These are phyloP conservation scores for Volvox africanus DNA, from an alignment of 139 green algal species.

Conservation along the genomic window DNA sequence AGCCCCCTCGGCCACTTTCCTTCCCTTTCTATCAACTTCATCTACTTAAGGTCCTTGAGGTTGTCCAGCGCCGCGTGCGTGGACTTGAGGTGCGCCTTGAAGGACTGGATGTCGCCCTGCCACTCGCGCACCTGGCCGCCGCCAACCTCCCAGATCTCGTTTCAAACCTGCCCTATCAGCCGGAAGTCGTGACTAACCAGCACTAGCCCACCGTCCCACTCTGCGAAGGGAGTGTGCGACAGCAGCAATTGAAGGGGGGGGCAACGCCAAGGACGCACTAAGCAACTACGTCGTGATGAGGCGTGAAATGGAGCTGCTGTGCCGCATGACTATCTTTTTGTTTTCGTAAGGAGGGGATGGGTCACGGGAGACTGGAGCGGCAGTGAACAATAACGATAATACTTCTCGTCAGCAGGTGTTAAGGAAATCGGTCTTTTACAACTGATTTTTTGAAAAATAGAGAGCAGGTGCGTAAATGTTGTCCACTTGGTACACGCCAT, in stretches of 20 bases:
- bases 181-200: slow-evolving; percentile 94
- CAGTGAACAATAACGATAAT: too few relatives aligned
- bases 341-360: background rate
- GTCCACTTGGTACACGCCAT: too few relatives aligned
- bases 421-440: too few relatives aligned
- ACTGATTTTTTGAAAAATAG: too few relatives aligned
- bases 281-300: background rate
- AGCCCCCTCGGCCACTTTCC: too few relatives aligned
- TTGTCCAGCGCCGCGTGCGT: slow-evolving; percentile 61
- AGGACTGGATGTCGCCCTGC: slow-evolving; percentile 88
- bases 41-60: slow-evolving; percentile 53
- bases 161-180: slow-evolving; percentile 87
- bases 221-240: slow-evolving; percentile 47
- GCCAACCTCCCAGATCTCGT: slow-evolving; percentile 96
- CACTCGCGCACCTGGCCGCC: slow-evolving; percentile 81
- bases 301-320: too few relatives aligned
- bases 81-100: slow-evolving; percentile 89
- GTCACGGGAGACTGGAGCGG: background rate
- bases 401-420: too few relatives aligned
- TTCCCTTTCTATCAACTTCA: background rate
- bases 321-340: background rate
- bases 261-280: background rate
- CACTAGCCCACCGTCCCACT: slow-evolving; percentile 93
- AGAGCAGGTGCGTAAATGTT: too few relatives aligned
- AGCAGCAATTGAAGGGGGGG: background rate